A percentile compares a stretch with the other conserved stretches of the same genome.
phyloP scores from a whole-genome alignment of 148 eudicot genomes.

The Beta vulgaris region DNA sequence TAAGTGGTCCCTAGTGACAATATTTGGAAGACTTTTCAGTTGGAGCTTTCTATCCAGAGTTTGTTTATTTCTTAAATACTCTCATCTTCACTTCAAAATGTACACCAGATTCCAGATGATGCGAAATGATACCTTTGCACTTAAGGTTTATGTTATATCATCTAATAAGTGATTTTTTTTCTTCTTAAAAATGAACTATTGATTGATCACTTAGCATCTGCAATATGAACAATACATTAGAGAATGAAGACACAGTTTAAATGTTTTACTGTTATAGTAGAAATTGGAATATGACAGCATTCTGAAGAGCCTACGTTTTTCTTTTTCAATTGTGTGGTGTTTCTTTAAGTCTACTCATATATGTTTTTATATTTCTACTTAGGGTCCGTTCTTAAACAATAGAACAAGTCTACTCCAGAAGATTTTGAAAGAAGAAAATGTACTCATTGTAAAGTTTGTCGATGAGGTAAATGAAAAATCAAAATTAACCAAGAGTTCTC shows the following conservation, averaged over 20 bases:
- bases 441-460: constrained; percentile 58
- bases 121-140: too few species aligned
- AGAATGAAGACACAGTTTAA: neutral
- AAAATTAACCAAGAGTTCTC: neutral
- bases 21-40: too few species aligned
- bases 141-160: too few species aligned
- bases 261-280: too few species aligned
- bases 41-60: neutral
- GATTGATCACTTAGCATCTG: neutral
- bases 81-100: neutral
- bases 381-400: constrained; percentile 61
- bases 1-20: too few species aligned
- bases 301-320: too few species aligned
- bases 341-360: neutral
- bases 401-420: constrained; percentile 60
- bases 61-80: neutral
- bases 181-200: too few species aligned
- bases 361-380: neutral
- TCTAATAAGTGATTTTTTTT: too few species aligned
- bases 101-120: too few species aligned
- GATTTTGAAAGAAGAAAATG: constrained; percentile 59
- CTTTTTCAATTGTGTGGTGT: neutral
- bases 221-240: neutral
- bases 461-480: constrained; percentile 26
- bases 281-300: neutral